Evolutionary conservation across 805 yeast species (phyloP).

Genomic region (Allodekkera sacchari): DNA sequence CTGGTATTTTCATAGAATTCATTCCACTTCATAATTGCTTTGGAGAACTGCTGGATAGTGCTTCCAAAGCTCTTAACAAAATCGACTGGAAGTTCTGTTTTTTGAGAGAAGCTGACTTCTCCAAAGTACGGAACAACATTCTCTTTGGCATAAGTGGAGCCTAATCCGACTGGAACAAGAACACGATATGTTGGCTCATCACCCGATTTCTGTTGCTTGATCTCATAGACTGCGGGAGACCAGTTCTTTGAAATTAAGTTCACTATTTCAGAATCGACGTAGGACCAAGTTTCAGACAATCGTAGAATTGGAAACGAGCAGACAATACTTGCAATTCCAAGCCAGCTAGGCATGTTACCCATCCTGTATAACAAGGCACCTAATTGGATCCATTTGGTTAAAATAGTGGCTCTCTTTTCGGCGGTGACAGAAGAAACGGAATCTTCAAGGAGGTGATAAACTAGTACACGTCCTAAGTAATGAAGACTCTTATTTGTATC

Average conservation of each 20-base stretch:
- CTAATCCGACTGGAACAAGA: slow-evolving; percentile 83
- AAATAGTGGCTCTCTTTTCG: slow-evolving; percentile 50
- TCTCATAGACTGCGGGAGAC: slow-evolving; percentile 88
- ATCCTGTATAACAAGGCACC: slow-evolving; percentile 68
- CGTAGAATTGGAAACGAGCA: slow-evolving; percentile 80
- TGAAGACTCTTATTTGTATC: slow-evolving; percentile 61
- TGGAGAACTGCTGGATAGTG: slow-evolving; percentile 57
- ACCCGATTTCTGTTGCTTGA: slow-evolving; percentile 45
- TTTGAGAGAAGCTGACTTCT: slow-evolving; percentile 40
- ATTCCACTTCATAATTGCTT: slow-evolving; percentile 78
- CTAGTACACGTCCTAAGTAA: slow-evolving; percentile 63
- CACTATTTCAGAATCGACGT: slow-evolving; percentile 50
- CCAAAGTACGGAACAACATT: slow-evolving; percentile 88
- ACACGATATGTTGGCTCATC: slow-evolving; percentile 50
- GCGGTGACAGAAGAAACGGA: slow-evolving; percentile 22
- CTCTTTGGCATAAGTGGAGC: slow-evolving; percentile 63
- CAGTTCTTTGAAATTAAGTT: slow-evolving; percentile 68
- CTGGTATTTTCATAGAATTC: slow-evolving; percentile 45
- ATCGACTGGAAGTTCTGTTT: not conserved
- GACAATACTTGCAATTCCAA: slow-evolving; percentile 76
- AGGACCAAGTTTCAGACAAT: slow-evolving; percentile 65
- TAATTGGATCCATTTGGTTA: slow-evolving; percentile 78
- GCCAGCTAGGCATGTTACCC: slow-evolving; percentile 94
- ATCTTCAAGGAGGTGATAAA: slow-evolving; percentile 61
- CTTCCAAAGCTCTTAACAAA: slow-evolving; percentile 49